Evolutionary conservation across 2,329 filamentous ascomycete genomes (phyloP), one percentile per base, ranked within the genome.

Genomic region (Trichoderma simmonsii): DNA sequence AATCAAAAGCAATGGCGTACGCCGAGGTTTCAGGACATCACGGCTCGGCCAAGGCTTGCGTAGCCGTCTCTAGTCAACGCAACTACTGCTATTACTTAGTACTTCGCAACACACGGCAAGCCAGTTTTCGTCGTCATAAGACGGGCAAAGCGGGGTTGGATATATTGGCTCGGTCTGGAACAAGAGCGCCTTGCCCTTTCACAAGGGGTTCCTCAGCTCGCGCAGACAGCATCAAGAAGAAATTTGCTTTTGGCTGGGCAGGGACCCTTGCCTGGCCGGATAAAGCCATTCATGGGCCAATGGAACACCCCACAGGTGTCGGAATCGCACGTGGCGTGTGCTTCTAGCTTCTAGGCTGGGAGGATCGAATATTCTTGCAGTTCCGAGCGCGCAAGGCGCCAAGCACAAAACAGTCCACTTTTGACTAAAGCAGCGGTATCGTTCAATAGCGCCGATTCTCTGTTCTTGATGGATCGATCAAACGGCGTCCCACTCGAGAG

Each of bases 281-380:
- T 70, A 28, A 64, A 71, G 26, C 39, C 61, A 34, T 65, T 57
- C 61, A 61, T 51, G 59, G 43, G 15, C 60, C 60, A 65, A 57
- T 65, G 62, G 61, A 56, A 63, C 61, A 56, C 69, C 54, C 69
- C 69, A 60, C 69, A 57, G 56, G 66, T 62, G 62, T 65, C 60
- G 51, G 51, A 71, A 48, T 71, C 56, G 56, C 70, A 71, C 70
- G 70, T 71, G 70, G 70, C 63, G 63, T 61, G 70, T 59, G 64
- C 60, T 63, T 43, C 24, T 39, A 43, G 70, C 63, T 71, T 67
- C 70, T 67, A 67, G 63, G 56, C 60, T 64, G 63, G 39, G 18
- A 62, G 56, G 63, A 66, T 66, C 62, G 70, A 71, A 71, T 67
- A 34, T 71, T 71, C 70, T 62, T 71, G 62, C 63, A 54, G 36